Conservation (phyloP, 2,329 filamentous ascomycete genomes). For the Fusarium austroafricanum region DNA sequence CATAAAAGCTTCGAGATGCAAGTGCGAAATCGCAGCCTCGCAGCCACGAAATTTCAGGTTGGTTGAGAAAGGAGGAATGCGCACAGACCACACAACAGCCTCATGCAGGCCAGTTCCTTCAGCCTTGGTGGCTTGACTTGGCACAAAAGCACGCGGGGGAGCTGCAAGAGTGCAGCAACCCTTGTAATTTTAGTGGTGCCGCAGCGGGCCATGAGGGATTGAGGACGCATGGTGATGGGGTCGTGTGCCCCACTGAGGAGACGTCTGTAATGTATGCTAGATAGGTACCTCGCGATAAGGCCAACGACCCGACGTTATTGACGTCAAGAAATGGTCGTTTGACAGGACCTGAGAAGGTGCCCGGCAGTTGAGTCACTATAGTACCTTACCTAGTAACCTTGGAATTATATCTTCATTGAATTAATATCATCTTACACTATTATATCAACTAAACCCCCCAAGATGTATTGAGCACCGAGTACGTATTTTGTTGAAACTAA, state of each 20-base stretch:
- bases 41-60: constrained; percentile 17
- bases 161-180: background rate
- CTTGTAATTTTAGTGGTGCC: constrained; percentile 20
- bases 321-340: background rate
- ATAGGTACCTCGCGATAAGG: constrained; percentile 42
- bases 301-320: constrained; percentile 8
- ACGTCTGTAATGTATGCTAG: no score
- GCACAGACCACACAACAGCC: constrained; percentile 37
- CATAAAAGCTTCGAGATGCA: background rate
- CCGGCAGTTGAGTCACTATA: no score
- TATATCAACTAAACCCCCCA: no score
- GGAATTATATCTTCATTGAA: no score
- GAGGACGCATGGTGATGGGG: constrained; percentile 12
- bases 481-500: no score
- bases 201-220: constrained; percentile 10
- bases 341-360: no score
- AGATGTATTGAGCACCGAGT: no score
- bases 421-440: no score
- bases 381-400: no score
- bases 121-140: constrained; percentile 37
- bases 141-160: background rate
- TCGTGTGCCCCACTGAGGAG: constrained; percentile 2
- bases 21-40: constrained; percentile 17
- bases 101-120: background rate
- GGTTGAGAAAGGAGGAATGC: background rate